Percentiles rank a stretch among this genome's conserved stretches.
phyloP scores from a whole-genome alignment of 345 rosid genomes.

The Ceriops zippeliana region DNA sequence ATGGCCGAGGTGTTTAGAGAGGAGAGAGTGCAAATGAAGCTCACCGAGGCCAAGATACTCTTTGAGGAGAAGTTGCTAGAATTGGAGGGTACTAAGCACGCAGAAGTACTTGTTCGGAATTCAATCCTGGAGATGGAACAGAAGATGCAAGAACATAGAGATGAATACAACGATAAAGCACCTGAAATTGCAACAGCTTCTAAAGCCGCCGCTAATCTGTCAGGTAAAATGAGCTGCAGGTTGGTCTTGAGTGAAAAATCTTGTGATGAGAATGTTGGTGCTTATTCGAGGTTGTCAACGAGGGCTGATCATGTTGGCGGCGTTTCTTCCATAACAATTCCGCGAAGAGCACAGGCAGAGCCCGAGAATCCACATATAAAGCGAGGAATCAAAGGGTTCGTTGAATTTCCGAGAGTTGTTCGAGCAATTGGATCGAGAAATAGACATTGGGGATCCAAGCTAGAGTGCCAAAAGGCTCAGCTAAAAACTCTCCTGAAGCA shows the following conservation, averaged over 20 bases:
- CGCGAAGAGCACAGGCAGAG: conserved; percentile 41
- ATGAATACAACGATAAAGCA: conserved; percentile 12
- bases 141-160: conserved; percentile 23
- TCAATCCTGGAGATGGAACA: conserved; percentile 13
- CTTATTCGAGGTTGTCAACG: conserved; percentile 21
- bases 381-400: conserved; percentile 85
- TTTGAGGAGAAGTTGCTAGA: conserved; percentile 66
- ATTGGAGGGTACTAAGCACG: conserved; percentile 31
- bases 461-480: conserved; percentile 81
- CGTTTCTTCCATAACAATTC: conserved; percentile 22
- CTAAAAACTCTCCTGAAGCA: conserved; percentile 69
- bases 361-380: conserved; percentile 80
- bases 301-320: conserved; percentile 15
- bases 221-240: conserved; percentile 31
- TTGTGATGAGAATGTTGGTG: conserved; percentile 5
- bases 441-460: conserved; percentile 72
- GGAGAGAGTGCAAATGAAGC: conserved; percentile 90
- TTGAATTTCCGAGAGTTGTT: conserved; percentile 73
- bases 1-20: conserved; percentile 77
- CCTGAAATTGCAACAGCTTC: conserved; percentile 22
- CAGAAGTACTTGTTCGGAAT: conserved; percentile 3
- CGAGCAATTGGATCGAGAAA: conserved; percentile 63
- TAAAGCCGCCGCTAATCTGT: conserved; percentile 20
- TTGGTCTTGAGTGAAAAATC: conserved; percentile 24
- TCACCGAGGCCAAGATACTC: conserved; percentile 66